Evolutionary conservation across 208 protist species (phyloP), one percentile per base, ranked within the genome.

Genomic region (Trypanosoma vivax): DNA sequence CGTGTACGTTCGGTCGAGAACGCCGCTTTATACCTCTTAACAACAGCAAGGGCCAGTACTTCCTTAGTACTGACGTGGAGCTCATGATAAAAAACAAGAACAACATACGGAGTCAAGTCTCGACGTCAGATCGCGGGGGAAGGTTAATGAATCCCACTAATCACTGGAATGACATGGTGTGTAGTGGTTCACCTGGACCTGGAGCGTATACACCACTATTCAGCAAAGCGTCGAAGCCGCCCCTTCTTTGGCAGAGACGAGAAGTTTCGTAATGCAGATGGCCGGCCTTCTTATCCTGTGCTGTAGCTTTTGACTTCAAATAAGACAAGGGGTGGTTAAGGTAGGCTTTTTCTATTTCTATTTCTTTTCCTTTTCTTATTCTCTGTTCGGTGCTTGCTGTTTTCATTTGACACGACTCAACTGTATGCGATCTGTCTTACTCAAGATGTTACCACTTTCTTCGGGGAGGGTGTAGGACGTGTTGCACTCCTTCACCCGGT

Each of bases 131-230:
- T 21, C 49, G 65, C 24, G 50, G 60, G 11, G 40, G 43, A 39
- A 35, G 30, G 13, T 50, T 50, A 30, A 57, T 50, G 47, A 73
- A 73, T 43, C 21, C 65, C 7, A 47, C 57, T 31, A 51, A 50
- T 28, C 52, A 62, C 35, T 65, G 66, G 59, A 59, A 57, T 31
- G 35, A 54, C 28, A 23, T 37, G 2, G n/a, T 60, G 1, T 55
- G 43, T 14, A 46, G 41, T 19, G 70, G 60, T 24, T 64, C 74
- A 6, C 83, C 83, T 3, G 83, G 83, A 7, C 83, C 83, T 10
- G 83, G 83, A 14, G 73, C 83, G 6, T 91, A 91, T 64, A 91
- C 79, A 3, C 83, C 83, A 28, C 73, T 69, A 0, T 91, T 84
- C 63, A 70, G 46, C 39, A 88, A 88, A 33, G 35, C 79, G 43